phyloP scores from a whole-genome alignment of 75 land plant species.

The Picea sitchensis region DNA sequence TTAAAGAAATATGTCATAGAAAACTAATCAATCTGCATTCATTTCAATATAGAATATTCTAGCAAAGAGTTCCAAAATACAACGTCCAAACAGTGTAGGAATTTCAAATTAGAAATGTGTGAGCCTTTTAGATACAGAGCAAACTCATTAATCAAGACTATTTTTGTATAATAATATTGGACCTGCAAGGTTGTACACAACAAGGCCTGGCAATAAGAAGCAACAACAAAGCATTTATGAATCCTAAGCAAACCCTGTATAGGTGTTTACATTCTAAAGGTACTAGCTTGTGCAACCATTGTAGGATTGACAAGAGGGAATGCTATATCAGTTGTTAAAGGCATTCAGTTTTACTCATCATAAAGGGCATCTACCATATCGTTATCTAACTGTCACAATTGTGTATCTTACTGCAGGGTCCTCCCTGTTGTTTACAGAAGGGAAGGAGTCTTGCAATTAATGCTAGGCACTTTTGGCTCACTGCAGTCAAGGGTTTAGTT shows the following conservation, averaged over 20 bases:
- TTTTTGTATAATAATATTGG: neutral
- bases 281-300: neutral
- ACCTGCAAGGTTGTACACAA: neutral
- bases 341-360: neutral
- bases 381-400: too few relatives aligned
- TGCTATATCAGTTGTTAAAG: neutral
- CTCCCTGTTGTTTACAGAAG: too few relatives aligned
- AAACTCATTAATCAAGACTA: neutral
- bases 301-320: neutral
- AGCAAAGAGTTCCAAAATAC: neutral
- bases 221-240: neutral
- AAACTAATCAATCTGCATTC: slow-evolving; percentile 1
- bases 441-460: too few relatives aligned
- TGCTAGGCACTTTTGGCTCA: neutral
- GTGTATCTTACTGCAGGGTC: too few relatives aligned
- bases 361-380: neutral
- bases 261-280: neutral
- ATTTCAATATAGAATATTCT: neutral
- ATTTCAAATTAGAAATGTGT: neutral
- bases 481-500: too few relatives aligned
- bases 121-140: neutral
- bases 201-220: neutral
- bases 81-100: neutral
- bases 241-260: neutral
- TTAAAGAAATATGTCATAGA: neutral